phyloP scores from a whole-genome alignment of 768 basidiomycete genomes.

The Rhizopogon rudus region DNA sequence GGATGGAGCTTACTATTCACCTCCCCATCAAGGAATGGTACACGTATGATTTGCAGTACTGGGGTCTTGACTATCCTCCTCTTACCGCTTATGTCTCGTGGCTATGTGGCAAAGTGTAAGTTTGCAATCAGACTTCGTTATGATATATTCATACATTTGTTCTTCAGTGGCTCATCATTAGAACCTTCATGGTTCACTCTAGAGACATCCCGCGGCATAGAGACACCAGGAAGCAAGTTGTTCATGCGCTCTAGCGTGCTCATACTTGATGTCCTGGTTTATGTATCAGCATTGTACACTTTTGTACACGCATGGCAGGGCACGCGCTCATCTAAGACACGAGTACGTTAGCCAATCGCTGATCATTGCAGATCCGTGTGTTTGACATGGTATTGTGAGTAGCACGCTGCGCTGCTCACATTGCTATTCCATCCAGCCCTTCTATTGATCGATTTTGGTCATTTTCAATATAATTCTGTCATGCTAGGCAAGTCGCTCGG shows the following conservation, averaged over 20 bases:
- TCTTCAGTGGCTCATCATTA: conserved; percentile 42
- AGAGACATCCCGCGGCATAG: conserved; percentile 65
- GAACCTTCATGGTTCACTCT: conserved; percentile 67
- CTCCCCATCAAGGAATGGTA: conserved; percentile 81
- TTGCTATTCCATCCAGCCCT: conserved; percentile 82
- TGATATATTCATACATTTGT: conserved; percentile 3
- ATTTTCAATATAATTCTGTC: conserved; percentile 94
- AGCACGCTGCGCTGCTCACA: conserved; percentile 56
- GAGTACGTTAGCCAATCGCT: conserved; percentile 41
- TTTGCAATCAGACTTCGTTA: conserved; percentile 16
- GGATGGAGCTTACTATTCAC: conserved; percentile 89
- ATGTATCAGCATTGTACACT: conserved; percentile 65
- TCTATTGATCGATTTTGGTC: conserved; percentile 84
- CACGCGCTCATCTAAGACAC: conserved; percentile 68
- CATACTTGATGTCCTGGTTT: conserved; percentile 61
- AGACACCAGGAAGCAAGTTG: conserved; percentile 57
- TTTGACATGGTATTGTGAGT: conserved; percentile 3
- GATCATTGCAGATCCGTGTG: neutral
- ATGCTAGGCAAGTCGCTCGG: conserved; percentile 67
- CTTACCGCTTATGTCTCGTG: conserved; percentile 88
- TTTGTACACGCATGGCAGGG: conserved; percentile 66
- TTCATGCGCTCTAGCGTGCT: conserved; percentile 84
- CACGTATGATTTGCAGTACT: conserved; percentile 81
- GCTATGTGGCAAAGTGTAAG: conserved; percentile 74
- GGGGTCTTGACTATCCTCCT: conserved; percentile 95